Evolutionary conservation across 148 eudicot species (phyloP), one percentile per base, ranked within the genome.

Genomic region (Diospyros kaki): DNA sequence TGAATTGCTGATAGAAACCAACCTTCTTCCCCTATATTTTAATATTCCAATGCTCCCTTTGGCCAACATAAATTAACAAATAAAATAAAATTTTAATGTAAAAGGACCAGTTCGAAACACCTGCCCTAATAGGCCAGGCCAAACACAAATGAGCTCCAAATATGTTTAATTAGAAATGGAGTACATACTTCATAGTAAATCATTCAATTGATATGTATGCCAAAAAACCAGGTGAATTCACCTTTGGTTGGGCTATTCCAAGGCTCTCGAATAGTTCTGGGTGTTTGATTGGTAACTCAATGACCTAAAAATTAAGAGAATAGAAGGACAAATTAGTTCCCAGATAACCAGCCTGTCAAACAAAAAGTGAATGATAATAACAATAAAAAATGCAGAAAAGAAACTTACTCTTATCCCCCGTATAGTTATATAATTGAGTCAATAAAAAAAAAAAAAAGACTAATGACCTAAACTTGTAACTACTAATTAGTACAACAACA

Each of bases 211-310:
- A 69, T 42, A 69, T 15, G 50, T 39, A 41, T 2, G 1, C 12
- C 45, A 75, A 66, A 17, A 67, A 17, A 43, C 10, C 9, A 54
- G 58, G 65, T 5, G 48, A 56, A 64, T 41, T 55, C 75, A 88
- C 96, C 96, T 91, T 91, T 55, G 96, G 96, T 74, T 91, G 96
- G 77, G 92, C 92, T 77, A 91, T 91, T 64, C 96, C 96, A 64
- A 89, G 95, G 85, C 92, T 88, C 87, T 90, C 95, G 78, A 90
- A 90, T 62, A 90, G 81, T 75, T 88, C 92, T 0, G 96, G 96
- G 75, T 91, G 96, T 45, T 91, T 89, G 60, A 91, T 91, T 45
- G 96, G 93, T 53, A 91, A 89, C 80, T 91, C 93, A 78, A 91
- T 91, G 71, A 91, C 96, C 96, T 91, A 78, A 73, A 75, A 65